Conservation (phyloP, 805 yeast species). For the Cyberlindnera lachancei region DNA sequence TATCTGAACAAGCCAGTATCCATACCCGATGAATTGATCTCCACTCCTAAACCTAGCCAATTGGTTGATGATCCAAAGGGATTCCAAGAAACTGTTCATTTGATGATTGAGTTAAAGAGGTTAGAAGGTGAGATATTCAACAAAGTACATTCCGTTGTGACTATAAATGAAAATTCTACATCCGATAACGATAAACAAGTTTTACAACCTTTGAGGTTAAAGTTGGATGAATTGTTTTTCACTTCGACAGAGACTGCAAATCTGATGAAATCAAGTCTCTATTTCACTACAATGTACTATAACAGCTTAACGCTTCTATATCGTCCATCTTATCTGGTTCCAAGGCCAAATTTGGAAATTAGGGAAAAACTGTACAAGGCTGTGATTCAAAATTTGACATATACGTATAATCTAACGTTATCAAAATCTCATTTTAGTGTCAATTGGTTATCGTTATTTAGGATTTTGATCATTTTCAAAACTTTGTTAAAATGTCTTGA, state of each 20-base stretch:
- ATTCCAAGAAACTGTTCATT: constrained; percentile 33
- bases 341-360: constrained; percentile 34
- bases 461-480: constrained; percentile 41
- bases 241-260: constrained; percentile 10
- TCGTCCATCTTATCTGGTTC: constrained; percentile 42
- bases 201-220: constrained; percentile 9
- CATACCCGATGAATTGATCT: constrained; percentile 43
- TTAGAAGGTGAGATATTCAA: constrained; percentile 42
- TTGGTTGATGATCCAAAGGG: constrained; percentile 32
- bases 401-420: constrained; percentile 35
- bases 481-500: constrained; percentile 40
- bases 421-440: constrained; percentile 19
- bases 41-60: constrained; percentile 36
- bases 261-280: constrained; percentile 6
- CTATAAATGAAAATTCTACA: constrained; percentile 23
- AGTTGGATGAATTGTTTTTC: constrained; percentile 31
- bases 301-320: constrained; percentile 39
- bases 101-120: constrained; percentile 37
- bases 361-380: constrained; percentile 37
- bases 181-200: constrained; percentile 6
- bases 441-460: constrained; percentile 42
- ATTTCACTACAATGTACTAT: constrained; percentile 33
- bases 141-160: constrained; percentile 38
- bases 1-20: constrained; percentile 46
- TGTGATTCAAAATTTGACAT: constrained; percentile 39